phyloP scores from a whole-genome alignment of 108 stramenopile species.

The Parietichytrium sp. region DNA sequence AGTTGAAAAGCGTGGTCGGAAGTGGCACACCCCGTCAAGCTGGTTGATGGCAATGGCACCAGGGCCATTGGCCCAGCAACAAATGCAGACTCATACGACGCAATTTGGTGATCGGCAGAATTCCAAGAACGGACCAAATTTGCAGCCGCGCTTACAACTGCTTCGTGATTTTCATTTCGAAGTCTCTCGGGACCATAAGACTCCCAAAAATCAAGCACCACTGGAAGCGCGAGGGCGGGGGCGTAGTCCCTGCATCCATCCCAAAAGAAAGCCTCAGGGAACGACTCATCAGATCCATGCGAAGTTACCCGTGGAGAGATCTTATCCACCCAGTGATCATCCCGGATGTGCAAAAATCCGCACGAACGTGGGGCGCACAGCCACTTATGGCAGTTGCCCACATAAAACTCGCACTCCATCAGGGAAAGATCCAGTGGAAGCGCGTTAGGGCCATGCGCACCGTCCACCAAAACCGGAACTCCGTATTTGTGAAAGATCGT shows the following conservation, averaged over 20 bases:
- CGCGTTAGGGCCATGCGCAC: constrained; percentile 37
- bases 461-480: constrained; percentile 33
- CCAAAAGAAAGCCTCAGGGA: neutral
- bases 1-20: neutral
- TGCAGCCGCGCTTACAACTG: neutral
- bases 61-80: neutral
- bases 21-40: neutral
- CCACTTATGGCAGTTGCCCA: constrained; percentile 44
- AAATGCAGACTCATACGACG: neutral
- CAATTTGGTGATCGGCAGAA: neutral
- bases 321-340: neutral
- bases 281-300: neutral
- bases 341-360: neutral
- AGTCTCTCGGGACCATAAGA: neutral
- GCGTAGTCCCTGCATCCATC: constrained; percentile 39
- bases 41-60: neutral
- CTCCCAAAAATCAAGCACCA: constrained; percentile 1
- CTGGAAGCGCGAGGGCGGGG: constrained; percentile 4
- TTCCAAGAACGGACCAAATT: neutral
- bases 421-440: neutral
- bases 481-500: neutral
- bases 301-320: neutral
- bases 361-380: constrained; percentile 26
- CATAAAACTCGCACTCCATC: constrained; percentile 26
- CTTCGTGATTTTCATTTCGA: neutral